Evolutionary conservation across 768 basidiomycete genomes (phyloP), one percentile per base, ranked within the genome.

Genomic region (Ramaria sp.): DNA sequence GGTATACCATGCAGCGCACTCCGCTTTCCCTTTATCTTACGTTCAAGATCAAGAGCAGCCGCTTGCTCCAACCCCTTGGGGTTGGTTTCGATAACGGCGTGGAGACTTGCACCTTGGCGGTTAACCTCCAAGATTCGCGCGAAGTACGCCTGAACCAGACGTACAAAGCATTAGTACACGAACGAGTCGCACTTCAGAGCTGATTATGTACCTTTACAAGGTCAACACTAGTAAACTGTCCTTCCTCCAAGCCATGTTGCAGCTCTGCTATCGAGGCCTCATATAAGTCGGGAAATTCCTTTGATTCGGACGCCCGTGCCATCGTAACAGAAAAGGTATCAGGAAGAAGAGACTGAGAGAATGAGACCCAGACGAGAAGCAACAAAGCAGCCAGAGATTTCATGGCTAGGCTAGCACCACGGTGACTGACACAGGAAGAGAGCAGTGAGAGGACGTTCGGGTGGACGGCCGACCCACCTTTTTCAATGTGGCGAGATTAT

Each of bases 51-150:
- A 11, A 74, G 67, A 1, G 50, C 57, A 0, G 65, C 66, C 3
- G 73, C 75, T 54, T 73, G 64, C 7, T 48, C 41, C 19, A 75
- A 59, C 6, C 73, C 74, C 20, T 63, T 66, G 0, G 73, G 71
- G 51, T 72, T 76, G 6, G 64, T 68, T 58, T 74, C 70, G 19
- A 76, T 65, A 17, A 75, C 69, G 1, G 74, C 74, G n/a, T 68
- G 72, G 15, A 75, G 57, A 2, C 27, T 59, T 2, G 73, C 67
- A 1, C 72, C 72, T 42, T 71, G 59, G 13, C 68, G 56, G 61
- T 76, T 76, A 15, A 75, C 74, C 65, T 76, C 74, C 19, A 71
- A 67, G 45, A 76, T 76, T 15, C 74, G 68, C 17, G 69, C 65
- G 47, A 75, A 64, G 58, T 76, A 75, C 0, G 74, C 71, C 73